These are phyloP conservation scores for Seminavis robusta DNA, from an alignment of 108 stramenopile species.

Conservation along the genomic window DNA sequence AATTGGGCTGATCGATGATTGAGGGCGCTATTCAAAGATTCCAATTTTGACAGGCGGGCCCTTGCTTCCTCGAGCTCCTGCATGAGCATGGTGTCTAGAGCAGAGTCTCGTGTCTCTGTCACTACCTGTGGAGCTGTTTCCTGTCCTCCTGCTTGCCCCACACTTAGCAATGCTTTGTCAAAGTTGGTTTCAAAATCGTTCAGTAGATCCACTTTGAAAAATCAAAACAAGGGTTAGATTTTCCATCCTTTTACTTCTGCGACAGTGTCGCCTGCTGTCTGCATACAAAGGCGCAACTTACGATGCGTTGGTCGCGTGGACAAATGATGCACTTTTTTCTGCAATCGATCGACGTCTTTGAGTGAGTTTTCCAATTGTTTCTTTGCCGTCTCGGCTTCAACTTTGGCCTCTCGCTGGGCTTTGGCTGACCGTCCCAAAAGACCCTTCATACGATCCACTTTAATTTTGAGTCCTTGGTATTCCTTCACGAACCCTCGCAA, in stretches of 20 bases:
- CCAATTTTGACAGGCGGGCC: slow-evolving; percentile 64
- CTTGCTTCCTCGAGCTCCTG: slow-evolving; percentile 74
- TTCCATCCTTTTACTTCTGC: background rate
- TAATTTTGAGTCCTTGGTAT: slow-evolving; percentile 65
- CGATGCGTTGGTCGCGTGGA: slow-evolving; percentile 77
- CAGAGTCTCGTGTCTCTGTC: slow-evolving; percentile 3
- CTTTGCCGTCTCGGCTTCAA: slow-evolving; percentile 59
- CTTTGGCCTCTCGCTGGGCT: slow-evolving; percentile 81
- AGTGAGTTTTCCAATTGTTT: slow-evolving; percentile 43
- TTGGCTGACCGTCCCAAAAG: slow-evolving; percentile 82
- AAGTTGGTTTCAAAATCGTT: slow-evolving; percentile 90
- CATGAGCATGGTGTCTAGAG: slow-evolving; percentile 45
- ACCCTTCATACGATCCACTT: slow-evolving; percentile 80
- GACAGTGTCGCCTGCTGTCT: background rate
- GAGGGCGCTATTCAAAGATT: slow-evolving; percentile 61
- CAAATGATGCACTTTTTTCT: slow-evolving; percentile 62
- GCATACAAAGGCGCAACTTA: slow-evolving; percentile 1
- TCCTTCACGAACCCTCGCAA: slow-evolving; percentile 63
- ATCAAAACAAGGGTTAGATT: background rate
- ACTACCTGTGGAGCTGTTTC: slow-evolving; percentile 29
- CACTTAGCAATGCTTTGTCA: slow-evolving; percentile 70
- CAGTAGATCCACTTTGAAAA: slow-evolving; percentile 59
- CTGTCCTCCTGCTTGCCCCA: slow-evolving; percentile 67
- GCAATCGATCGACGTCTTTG: slow-evolving; percentile 61
- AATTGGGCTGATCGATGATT: slow-evolving; percentile 52